Percentiles rank a stretch among this genome's conserved stretches.
phyloP scores from a whole-genome alignment of 1,284 basidiomycete species.

The Ustilago lituana region DNA sequence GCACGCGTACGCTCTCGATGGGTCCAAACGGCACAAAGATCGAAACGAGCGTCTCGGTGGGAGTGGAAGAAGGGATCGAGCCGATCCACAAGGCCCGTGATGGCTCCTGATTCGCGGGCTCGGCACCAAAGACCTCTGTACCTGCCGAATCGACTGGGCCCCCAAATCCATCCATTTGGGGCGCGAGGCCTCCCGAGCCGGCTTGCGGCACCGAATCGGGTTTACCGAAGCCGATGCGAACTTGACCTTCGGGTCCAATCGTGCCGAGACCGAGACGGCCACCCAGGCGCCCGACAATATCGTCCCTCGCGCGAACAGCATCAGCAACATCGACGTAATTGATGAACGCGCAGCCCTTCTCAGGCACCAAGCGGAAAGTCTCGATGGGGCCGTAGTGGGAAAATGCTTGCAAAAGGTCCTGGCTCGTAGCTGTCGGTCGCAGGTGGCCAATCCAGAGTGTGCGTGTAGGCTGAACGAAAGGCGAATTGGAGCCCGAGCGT shows the following conservation, averaged over 20 bases:
- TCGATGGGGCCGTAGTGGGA: conserved; percentile 96
- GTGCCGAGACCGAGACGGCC: conserved; percentile 79
- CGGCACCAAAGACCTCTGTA: conserved; percentile 20
- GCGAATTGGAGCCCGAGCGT: conserved; percentile 69
- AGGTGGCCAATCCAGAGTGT: conserved; percentile 98
- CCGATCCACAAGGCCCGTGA: conserved; percentile 62
- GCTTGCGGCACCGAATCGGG: conserved; percentile 78
- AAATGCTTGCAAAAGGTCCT: conserved; percentile 93
- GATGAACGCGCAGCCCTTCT: conserved; percentile 99
- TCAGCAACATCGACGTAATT: conserved; percentile 95
- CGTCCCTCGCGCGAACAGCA: conserved; percentile 93
- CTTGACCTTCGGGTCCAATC: conserved; percentile 73
- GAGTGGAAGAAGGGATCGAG: conserved; percentile 51
- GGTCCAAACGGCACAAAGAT: conserved; percentile 93
- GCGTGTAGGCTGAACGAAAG: conserved; percentile 78
- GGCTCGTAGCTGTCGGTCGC: conserved; percentile 89
- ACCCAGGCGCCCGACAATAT: conserved; percentile 90
- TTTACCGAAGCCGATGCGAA: conserved; percentile 97
- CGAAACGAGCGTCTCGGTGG: conserved; percentile 74
- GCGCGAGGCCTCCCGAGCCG: conserved; percentile 24
- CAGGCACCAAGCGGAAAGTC: conserved; percentile 88
- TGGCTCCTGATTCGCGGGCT: conserved; percentile 35
- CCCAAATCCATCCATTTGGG: conserved; percentile 6
- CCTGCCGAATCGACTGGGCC: conserved; percentile 3
- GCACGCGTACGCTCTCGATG: conserved; percentile 92